Conservation (phyloP, 306 rosid species). For the Medicago arabica region DNA sequence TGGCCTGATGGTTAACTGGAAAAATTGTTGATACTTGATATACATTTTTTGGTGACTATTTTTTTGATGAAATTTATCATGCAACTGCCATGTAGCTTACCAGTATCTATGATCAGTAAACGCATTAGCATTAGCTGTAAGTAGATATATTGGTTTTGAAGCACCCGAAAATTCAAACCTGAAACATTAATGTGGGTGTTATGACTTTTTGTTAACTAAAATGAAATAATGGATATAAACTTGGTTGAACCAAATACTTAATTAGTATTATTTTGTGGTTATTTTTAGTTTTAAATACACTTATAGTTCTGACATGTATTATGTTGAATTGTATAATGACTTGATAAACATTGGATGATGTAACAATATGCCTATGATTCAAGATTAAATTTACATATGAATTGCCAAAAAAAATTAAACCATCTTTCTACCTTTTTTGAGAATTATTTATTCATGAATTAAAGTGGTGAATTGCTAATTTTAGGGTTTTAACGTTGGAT, state of each 20-base stretch:
- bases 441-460: too few relatives aligned
- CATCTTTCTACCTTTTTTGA: too few relatives aligned
- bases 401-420: too few relatives aligned
- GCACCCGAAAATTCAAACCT: not conserved
- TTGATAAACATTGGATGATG: too few relatives aligned
- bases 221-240: not conserved
- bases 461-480: too few relatives aligned
- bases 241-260: not conserved
- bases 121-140: not conserved
- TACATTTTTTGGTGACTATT: constrained; percentile 3
- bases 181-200: not conserved
- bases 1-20: not conserved
- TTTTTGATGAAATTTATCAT: constrained; percentile 3
- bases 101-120: not conserved
- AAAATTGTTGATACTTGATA: constrained; percentile 9
- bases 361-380: too few relatives aligned
- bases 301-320: not conserved
- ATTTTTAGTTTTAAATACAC: too few relatives aligned
- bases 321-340: too few relatives aligned
- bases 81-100: not conserved
- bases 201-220: not conserved
- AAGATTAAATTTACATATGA: too few relatives aligned
- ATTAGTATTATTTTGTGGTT: not conserved
- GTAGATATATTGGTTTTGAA: not conserved
- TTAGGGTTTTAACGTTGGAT: too few relatives aligned